Percentiles rank a stretch among this genome's conserved stretches.
Evolutionary conservation across 495 filamentous ascomycete species (phyloP).

Genomic region (Hypoxylon cercidicola): DNA sequence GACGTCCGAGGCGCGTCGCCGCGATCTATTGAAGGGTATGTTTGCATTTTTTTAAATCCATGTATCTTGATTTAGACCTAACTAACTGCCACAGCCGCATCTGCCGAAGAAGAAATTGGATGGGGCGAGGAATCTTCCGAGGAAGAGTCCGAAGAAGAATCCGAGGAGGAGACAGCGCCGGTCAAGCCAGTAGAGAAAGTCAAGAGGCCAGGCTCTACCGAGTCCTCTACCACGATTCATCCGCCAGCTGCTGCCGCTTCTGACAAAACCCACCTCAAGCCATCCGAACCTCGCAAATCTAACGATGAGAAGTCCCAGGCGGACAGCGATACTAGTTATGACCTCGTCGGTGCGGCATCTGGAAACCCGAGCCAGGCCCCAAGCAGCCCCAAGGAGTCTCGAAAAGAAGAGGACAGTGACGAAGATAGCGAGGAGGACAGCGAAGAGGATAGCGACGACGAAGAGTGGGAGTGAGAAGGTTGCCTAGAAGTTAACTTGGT

Average conservation of each 20-base stretch:
- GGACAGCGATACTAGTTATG: conserved; percentile 93
- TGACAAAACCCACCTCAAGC: conserved; percentile 56
- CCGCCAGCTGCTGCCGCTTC: conserved; percentile 45
- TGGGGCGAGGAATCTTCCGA: conserved; percentile 76
- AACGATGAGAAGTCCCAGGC: conserved; percentile 86
- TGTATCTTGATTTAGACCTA: conserved; percentile 14
- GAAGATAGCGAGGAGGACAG: conserved; percentile 55
- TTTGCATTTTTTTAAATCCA: conserved; percentile 5
- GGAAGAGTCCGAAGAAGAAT: conserved; percentile 43
- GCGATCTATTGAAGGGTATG: conserved; percentile 91
- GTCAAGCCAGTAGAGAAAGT: conserved; percentile 42
- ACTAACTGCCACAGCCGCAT: conserved; percentile 60
- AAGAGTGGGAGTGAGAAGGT: conserved; percentile 83
- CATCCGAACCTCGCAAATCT: conserved; percentile 77
- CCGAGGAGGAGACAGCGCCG: conserved; percentile 43
- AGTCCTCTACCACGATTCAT: conserved; percentile 65
- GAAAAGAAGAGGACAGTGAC: conserved; percentile 62
- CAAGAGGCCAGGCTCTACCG: conserved; percentile 55
- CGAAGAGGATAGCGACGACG: conserved; percentile 72
- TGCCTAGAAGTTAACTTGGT: conserved; percentile 6
- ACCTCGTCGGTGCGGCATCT: conserved; percentile 79
- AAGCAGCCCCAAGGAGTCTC: conserved; percentile 72
- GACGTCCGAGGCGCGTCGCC: conserved; percentile 90
- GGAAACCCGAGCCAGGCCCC: conserved; percentile 80
- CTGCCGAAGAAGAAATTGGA: conserved; percentile 78